Evolutionary conservation across 2,329 filamentous ascomycete genomes (phyloP).

Genomic region (Huntiella savannae): DNA sequence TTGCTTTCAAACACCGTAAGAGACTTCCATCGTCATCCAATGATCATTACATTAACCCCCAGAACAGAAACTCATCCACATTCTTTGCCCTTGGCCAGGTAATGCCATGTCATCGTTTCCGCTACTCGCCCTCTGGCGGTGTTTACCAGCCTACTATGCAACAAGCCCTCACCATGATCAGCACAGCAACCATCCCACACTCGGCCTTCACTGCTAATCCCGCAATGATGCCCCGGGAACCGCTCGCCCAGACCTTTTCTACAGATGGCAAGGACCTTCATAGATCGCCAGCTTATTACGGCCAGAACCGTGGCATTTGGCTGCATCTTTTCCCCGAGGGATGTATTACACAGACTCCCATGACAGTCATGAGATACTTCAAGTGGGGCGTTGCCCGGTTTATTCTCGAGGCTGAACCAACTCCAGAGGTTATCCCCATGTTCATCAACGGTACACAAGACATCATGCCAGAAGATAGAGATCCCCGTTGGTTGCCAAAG

Average conservation of each 20-base stretch:
- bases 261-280: slow-evolving; percentile 50
- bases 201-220: slow-evolving; percentile 12
- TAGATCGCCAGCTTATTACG: slow-evolving; percentile 51
- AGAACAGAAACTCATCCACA: slow-evolving; percentile 39
- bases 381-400: slow-evolving; percentile 91
- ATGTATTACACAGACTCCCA: slow-evolving; percentile 71
- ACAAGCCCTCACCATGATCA: slow-evolving; percentile 70
- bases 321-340: slow-evolving; percentile 93
- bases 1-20: slow-evolving; percentile 72
- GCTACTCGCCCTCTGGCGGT: slow-evolving; percentile 63
- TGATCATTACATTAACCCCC: neutral
- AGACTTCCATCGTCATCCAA: neutral
- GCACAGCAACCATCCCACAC: slow-evolving; percentile 17
- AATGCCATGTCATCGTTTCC: slow-evolving; percentile 66
- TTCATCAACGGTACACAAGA: slow-evolving; percentile 82
- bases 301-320: slow-evolving; percentile 57
- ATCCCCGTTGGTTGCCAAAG: slow-evolving; percentile 65
- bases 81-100: slow-evolving; percentile 88
- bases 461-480: slow-evolving; percentile 76
- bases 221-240: slow-evolving; percentile 28
- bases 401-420: slow-evolving; percentile 73
- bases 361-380: slow-evolving; percentile 78
- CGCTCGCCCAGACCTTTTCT: slow-evolving; percentile 31
- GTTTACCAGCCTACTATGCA: slow-evolving; percentile 78
- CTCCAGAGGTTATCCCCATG: slow-evolving; percentile 79